Evolutionary conservation across 176 grass and related monocot species (phyloP).

Genomic region (Dendrocalamus sinicus): DNA sequence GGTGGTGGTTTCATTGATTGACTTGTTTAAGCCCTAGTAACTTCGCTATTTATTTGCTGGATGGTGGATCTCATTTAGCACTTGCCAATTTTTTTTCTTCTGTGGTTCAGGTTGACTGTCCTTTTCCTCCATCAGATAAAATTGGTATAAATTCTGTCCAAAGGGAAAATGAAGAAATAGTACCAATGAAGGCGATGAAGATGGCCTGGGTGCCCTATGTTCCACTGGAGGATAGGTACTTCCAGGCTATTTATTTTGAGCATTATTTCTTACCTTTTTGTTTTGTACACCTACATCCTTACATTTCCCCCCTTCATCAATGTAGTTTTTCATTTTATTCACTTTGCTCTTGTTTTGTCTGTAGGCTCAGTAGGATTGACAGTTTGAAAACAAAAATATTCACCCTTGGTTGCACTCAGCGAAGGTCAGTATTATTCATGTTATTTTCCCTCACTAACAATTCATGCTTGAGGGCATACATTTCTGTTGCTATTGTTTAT

Average conservation of each 20-base stretch:
- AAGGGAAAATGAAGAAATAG: conserved; percentile 87
- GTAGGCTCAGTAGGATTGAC: conserved; percentile 69
- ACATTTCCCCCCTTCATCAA: background rate
- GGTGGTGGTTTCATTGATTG: background rate
- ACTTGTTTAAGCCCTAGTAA: background rate
- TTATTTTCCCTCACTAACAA: conserved; percentile 4
- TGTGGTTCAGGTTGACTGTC: conserved; percentile 71
- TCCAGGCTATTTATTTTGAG: conserved; percentile 22
- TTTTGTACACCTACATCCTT: conserved; percentile 25
- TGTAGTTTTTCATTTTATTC: conserved; percentile 16
- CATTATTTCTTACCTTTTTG: conserved; percentile 28
- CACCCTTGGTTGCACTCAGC: conserved; percentile 82
- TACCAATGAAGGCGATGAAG: conserved; percentile 92
- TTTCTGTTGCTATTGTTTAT: background rate
- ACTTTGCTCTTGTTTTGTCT: conserved; percentile 38
- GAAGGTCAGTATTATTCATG: conserved; percentile 64
- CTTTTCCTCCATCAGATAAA: conserved; percentile 88
- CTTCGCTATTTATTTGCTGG: background rate
- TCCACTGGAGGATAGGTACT: conserved; percentile 78
- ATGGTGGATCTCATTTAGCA: conserved; percentile 14
- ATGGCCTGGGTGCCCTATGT: conserved; percentile 98
- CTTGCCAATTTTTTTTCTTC: background rate
- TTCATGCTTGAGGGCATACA: conserved; percentile 21
- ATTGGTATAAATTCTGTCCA: conserved; percentile 94
- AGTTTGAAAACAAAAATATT: conserved; percentile 83